Conservation (phyloP, 768 basidiomycete species). For the Exidia glandulosa region DNA sequence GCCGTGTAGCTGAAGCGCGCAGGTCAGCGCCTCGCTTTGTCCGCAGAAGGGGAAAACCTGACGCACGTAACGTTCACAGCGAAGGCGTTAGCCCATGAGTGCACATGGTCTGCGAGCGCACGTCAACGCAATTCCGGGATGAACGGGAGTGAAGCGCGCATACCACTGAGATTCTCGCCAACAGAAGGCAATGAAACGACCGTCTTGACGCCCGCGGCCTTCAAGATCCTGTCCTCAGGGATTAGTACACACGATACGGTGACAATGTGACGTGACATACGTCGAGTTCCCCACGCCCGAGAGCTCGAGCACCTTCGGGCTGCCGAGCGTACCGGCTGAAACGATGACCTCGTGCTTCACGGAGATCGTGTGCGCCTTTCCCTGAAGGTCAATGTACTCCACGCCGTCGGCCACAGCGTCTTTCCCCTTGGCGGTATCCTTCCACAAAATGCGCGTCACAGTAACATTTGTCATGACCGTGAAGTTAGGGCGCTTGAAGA, state of each 20-base stretch:
- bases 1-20: not conserved
- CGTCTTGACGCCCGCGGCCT: not conserved
- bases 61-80: conserved; percentile 5
- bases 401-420: not conserved
- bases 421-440: not conserved
- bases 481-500: not conserved
- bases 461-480: conserved; percentile 2
- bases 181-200: conserved; percentile 4
- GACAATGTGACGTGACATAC: no score
- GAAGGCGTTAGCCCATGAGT: conserved; percentile 7
- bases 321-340: conserved; percentile 13
- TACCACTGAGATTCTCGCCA: conserved; percentile 1
- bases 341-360: conserved; percentile 29
- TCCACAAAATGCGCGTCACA: conserved; percentile 4
- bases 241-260: not conserved
- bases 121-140: not conserved
- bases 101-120: conserved; percentile 4
- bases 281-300: conserved; percentile 26
- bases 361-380: conserved; percentile 17
- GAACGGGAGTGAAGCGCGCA: not conserved
- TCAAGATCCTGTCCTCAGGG: not conserved
- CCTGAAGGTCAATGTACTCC: conserved; percentile 7
- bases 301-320: conserved; percentile 23
- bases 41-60: not conserved
- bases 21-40: not conserved